A percentile compares a stretch with the other conserved stretches of the same genome.
phyloP scores from a whole-genome alignment of 139 green algal species.

The Dunaliella sp. region DNA sequence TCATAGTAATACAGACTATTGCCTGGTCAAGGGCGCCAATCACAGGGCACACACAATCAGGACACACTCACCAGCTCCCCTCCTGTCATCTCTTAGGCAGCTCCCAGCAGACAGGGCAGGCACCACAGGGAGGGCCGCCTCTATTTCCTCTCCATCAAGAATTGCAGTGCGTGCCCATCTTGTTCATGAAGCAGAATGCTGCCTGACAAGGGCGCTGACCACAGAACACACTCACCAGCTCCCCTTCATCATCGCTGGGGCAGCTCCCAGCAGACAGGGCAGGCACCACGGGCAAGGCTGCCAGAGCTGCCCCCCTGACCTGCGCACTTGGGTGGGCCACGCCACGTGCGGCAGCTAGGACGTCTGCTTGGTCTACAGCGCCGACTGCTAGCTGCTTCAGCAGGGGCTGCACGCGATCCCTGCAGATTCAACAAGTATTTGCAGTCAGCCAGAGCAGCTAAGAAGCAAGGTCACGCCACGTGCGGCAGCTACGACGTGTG shows the following conservation, averaged over 20 bases:
- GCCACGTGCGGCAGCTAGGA: slow-evolving; percentile 56
- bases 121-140: slow-evolving; percentile 55
- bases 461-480: background rate
- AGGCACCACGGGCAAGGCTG: slow-evolving; percentile 61
- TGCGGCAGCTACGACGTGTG: slow-evolving; percentile 45
- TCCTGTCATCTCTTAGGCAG: slow-evolving; percentile 12
- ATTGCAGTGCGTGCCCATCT: too few species aligned
- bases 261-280: slow-evolving; percentile 32
- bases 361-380: slow-evolving; percentile 40
- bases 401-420: slow-evolving; percentile 65
- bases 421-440: slow-evolving; percentile 33
- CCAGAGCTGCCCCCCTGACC: slow-evolving; percentile 62
- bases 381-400: slow-evolving; percentile 65
- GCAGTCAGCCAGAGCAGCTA: too few species aligned
- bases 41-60: too few species aligned
- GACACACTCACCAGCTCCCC: slow-evolving; percentile 4
- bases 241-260: slow-evolving; percentile 11
- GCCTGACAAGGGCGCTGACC: background rate
- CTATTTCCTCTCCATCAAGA: too few species aligned
- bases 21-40: background rate
- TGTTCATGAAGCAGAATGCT: too few species aligned
- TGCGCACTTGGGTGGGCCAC: slow-evolving; percentile 36
- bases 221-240: slow-evolving; percentile 1
- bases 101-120: slow-evolving; percentile 45
- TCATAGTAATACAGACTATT: too few species aligned